Base-by-base conservation (phyloP, 345 rosid species). In the Lepidium didymum region DNA sequence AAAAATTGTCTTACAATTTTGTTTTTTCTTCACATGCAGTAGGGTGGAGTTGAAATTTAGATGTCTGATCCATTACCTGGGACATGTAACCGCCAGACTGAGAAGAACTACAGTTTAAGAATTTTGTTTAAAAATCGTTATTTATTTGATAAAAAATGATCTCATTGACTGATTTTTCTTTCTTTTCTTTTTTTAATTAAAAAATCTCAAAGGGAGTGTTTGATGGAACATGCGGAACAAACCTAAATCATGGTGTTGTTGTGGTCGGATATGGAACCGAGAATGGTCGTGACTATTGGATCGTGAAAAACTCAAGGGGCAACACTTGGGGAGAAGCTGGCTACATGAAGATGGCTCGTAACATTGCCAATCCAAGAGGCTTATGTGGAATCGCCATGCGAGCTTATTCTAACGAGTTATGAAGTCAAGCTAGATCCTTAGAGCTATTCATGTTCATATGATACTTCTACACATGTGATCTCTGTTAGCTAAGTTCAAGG, bases 301-400 rank as follows among this genome's bases (percentile, higher is more conserved):
- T 92, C 4, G 91, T 82, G 69, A 89, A 81, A 67, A 92, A 92
- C 58, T 92, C 98, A 3, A 87, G 98, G 92, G 94, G 94, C 0
- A 3, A 2, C 1, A 73, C 76, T 66, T 92, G 96, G 96, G 98
- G 96, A 42, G 96, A 92, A 65, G n/a, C 37, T 5, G 96, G 94
- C 0, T 89, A 87, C 69, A 51, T 92, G 25, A 87, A 73, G 72
- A 79, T 92, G 86, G 90, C 77, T 42, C 77, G 93, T 10, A 86
- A 86, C 15, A 25, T 79, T 38, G 75, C 18, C 4, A 54, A 64
- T 21, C 63, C 78, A 2, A 63, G 86, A 0, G 96, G 96, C 2
- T 82, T 80, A 72, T 92, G 98, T 81, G 98, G 93, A 11, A 92
- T 92, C 29, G 93, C 93, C 2, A 68, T 90, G 73, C 95, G 87